Evolutionary conservation across 495 filamentous ascomycete genomes (phyloP), one percentile per base, ranked within the genome.

Genomic region (Aspergillus wentii): DNA sequence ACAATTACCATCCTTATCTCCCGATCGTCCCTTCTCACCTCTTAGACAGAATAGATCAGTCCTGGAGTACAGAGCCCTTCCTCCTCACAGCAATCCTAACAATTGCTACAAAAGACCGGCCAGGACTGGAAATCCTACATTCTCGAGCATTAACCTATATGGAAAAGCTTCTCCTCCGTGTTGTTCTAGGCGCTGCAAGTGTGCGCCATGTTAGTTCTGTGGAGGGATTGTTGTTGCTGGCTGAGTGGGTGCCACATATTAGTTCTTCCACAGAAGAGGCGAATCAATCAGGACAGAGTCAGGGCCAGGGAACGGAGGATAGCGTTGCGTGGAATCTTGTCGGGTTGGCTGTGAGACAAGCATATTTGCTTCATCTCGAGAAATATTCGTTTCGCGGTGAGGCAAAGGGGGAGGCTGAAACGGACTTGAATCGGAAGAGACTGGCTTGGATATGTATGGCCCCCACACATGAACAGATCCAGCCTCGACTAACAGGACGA

Each of bases 361-460:
- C 40, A 8, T 48, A 48, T 35, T 23, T 35, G 1, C 22, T 43
- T 4, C 45, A 38, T 20, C 33, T 48, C 13, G 40, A 48, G 8
- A 28, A 35, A 10, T 22, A 21, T 16, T 40, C 44, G 0, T 47
- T 47, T 19, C 33, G 29, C 4, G n/a, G n/a, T n/a, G 33, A 35
- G 10, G 34, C 17, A 15, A 30, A 17, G 10, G 17, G 17, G 8
- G 44, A 30, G 14, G 10, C 20, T 1, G 16, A 33, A 8, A 7
- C 22, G 10, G 10, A 5, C 19, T 10, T 13, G 1, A 8, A 40
- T 9, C 35, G 45, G 4, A 43, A 48, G 6, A 33, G 35, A 4
- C 27, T 48, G 11, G 35, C 40, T 15, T 48, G 40, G 40, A 48
- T 35, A 17, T 43, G 45, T 48, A 32, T n/a, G n/a, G n/a, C n/a